Base-by-base conservation (phyloP, 805 yeast genomes). In the Metschnikowia rubicola region DNA sequence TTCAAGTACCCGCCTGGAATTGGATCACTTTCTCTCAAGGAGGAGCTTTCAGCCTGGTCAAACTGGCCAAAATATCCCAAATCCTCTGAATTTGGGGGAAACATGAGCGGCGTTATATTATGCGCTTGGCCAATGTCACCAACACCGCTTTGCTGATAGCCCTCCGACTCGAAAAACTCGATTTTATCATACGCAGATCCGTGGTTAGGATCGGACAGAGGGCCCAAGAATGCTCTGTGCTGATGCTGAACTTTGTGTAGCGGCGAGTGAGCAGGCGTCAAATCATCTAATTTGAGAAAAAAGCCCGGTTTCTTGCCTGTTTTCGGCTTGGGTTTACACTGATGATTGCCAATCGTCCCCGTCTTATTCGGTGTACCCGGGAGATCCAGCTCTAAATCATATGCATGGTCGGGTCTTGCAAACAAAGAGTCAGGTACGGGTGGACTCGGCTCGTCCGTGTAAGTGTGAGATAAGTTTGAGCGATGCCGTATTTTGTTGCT, bases 201-300 rank as follows among this genome's bases (percentile, higher is more conserved):
- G 26, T 38, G 37, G 26, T 39, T 44, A 9, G 51, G 35, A 30
- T 50, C 55, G 29, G 63, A 57, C 39, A 48, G 50, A 12, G 55
- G 60, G 50, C 47, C 59, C 55, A 43, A 46, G 32, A 34, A 48
- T 39, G 38, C 53, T 47, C 46, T 35, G 41, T 52, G 35, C 48
- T 52, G 48, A n/a, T 46, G 46, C 40, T 46, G 47, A 29, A 45
- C 33, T 13, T 43, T 35, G 13, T 38, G 43, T 15, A 50, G 40
- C 28, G 41, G 53, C 30, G 51, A 57, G 21, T 45, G 41, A 0
- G 43, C 39, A 6, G 51, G 51, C 10, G 38, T 47, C 31, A 66
- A 42, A 37, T 56, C 52, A 43, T 63, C 68, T 33, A 66, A 52
- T 17, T 63, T 59, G 19, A 66, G 48, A 38, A 57, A 59, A 43